Percentiles rank a stretch among this genome's conserved stretches.
Evolutionary conservation across 2,329 filamentous ascomycete genomes (phyloP).

Genomic region (Elsinoe ampelina): DNA sequence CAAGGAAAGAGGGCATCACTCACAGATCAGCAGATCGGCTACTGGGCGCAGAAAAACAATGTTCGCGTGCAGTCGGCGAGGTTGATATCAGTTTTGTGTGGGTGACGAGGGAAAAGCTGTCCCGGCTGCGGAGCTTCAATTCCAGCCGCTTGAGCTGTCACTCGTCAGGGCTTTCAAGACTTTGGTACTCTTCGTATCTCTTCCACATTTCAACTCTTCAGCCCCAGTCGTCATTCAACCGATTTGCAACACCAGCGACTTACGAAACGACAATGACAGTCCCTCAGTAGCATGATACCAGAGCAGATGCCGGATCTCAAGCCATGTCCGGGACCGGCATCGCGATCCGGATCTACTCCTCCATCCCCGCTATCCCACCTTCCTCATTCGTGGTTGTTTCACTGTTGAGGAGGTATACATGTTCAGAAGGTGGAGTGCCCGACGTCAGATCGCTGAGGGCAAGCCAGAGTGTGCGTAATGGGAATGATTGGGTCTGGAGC

Average conservation of each 20-base stretch:
- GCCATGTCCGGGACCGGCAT: conserved; percentile 1
- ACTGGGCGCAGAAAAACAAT: background rate
- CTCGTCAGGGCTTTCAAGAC: background rate
- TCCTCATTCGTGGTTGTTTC: conserved; percentile 8
- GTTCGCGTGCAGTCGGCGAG: no score
- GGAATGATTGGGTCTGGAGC: background rate
- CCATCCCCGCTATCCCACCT: conserved; percentile 9
- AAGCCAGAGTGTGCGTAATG: background rate
- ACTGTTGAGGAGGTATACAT: conserved; percentile 1
- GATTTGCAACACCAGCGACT: background rate
- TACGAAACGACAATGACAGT: background rate
- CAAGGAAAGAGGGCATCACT: background rate
- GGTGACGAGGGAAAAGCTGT: background rate
- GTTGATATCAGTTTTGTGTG: background rate
- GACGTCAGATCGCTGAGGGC: background rate
- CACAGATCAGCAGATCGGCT: background rate
- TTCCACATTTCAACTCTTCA: background rate
- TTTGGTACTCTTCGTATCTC: background rate
- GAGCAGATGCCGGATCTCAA: background rate
- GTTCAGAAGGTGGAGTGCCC: background rate
- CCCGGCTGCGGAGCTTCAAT: background rate
- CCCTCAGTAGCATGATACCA: background rate
- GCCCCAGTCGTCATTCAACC: background rate
- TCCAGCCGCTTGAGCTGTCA: background rate
- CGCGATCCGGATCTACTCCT: conserved; percentile 1